Percentiles rank a stretch among this genome's conserved stretches.
Evolutionary conservation across 2,329 filamentous ascomycete genomes (phyloP).

Genomic region (Lecanosticta acicola): DNA sequence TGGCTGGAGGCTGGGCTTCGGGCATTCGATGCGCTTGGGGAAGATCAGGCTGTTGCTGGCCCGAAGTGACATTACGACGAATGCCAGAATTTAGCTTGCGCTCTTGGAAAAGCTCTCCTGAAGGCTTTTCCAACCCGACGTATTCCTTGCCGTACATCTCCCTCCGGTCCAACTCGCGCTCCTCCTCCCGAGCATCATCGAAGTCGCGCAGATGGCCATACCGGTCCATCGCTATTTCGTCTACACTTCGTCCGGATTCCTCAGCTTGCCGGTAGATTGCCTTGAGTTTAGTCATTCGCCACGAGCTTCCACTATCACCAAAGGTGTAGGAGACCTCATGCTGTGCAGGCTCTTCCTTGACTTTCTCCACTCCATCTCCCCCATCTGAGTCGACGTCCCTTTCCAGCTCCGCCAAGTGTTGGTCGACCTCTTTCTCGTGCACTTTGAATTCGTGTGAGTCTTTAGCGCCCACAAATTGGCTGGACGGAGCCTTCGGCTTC

Average conservation of each 20-base stretch:
- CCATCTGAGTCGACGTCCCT: slow-evolving; percentile 45
- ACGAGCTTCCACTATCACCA: slow-evolving; percentile 82
- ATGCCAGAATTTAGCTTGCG: slow-evolving; percentile 58
- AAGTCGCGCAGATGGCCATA: slow-evolving; percentile 79
- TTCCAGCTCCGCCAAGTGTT: slow-evolving; percentile 58
- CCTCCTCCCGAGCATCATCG: slow-evolving; percentile 88
- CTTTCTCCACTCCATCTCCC: slow-evolving; percentile 40
- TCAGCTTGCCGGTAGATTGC: slow-evolving; percentile 76
- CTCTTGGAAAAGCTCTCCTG: slow-evolving; percentile 77
- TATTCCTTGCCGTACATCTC: slow-evolving; percentile 80
- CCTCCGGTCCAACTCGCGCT: slow-evolving; percentile 79
- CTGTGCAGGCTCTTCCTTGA: slow-evolving; percentile 50
- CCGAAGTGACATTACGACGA: slow-evolving; percentile 34
- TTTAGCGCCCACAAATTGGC: slow-evolving; percentile 42
- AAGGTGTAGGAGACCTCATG: slow-evolving; percentile 74
- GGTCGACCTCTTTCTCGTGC: slow-evolving; percentile 76
- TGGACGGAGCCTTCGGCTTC: slow-evolving; percentile 44
- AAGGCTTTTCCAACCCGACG: slow-evolving; percentile 77
- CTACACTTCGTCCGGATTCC: slow-evolving; percentile 64
- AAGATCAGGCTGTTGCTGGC: slow-evolving; percentile 23
- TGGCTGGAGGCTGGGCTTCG: slow-evolving; percentile 47
- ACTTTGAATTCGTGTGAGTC: slow-evolving; percentile 64
- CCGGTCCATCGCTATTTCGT: slow-evolving; percentile 76
- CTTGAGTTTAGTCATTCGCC: slow-evolving; percentile 94
- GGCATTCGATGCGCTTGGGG: slow-evolving; percentile 52